Percentiles rank a stretch among this genome's conserved stretches.
phyloP scores from a whole-genome alignment of 306 rosid genomes.

The Gleditsia sinensis region DNA sequence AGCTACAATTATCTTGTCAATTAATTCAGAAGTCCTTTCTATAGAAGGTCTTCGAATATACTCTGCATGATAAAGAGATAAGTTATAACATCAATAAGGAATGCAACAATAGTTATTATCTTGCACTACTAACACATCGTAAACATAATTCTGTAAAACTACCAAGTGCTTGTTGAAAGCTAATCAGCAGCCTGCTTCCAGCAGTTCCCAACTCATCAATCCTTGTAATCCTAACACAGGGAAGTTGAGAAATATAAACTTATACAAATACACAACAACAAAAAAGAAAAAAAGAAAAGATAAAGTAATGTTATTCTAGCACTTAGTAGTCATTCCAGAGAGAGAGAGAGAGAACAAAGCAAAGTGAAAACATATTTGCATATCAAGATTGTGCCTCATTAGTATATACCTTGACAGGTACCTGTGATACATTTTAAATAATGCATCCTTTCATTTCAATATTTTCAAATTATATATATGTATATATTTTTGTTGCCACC shows the following conservation, averaged over 20 bases:
- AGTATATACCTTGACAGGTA: not conserved
- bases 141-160: conserved; percentile 33
- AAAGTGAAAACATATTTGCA: not conserved
- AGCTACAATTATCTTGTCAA: conserved; percentile 51
- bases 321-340: conserved; percentile 3
- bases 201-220: conserved; percentile 60
- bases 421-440: not conserved
- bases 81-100: not conserved
- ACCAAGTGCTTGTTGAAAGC: conserved; percentile 81
- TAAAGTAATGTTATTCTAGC: not conserved
- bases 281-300: not conserved
- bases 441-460: not conserved
- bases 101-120: conserved; percentile 1
- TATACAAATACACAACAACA: not conserved
- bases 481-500: not conserved
- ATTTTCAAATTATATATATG: not conserved
- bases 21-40: conserved; percentile 54
- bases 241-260: conserved; percentile 28
- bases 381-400: not conserved
- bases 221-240: conserved; percentile 56
- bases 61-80: conserved; percentile 47
- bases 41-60: conserved; percentile 63
- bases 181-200: conserved; percentile 63
- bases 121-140: conserved; percentile 2
- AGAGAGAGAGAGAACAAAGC: too few relatives aligned